These are phyloP conservation scores for Juncus effusus DNA, from an alignment of 176 grass and related monocot species.

Conservation along the genomic window DNA sequence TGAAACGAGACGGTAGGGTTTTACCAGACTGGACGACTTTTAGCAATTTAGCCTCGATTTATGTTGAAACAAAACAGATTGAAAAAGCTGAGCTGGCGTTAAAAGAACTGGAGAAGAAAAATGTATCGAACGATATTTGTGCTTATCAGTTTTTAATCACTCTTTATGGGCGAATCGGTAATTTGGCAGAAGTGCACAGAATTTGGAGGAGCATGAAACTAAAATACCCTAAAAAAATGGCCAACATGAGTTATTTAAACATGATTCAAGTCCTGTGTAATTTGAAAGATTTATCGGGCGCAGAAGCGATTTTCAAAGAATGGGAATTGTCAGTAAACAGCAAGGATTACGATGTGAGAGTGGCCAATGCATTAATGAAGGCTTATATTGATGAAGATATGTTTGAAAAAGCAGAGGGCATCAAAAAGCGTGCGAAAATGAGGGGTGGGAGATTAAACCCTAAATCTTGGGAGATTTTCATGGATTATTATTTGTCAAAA, in stretches of 20 bases:
- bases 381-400: slow-evolving; percentile 75
- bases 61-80: slow-evolving; percentile 55
- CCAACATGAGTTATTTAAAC: slow-evolving; percentile 91
- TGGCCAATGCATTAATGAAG: slow-evolving; percentile 91
- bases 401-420: slow-evolving; percentile 62
- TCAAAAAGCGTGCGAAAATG: slow-evolving; percentile 69
- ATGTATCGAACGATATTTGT: slow-evolving; percentile 51
- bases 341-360: slow-evolving; percentile 68
- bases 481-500: slow-evolving; percentile 68
- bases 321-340: slow-evolving; percentile 46
- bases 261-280: slow-evolving; percentile 85
- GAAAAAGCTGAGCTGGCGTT: slow-evolving; percentile 81
- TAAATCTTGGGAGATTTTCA: slow-evolving; percentile 91
- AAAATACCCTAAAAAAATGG: slow-evolving; percentile 45
- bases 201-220: slow-evolving; percentile 80
- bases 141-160: slow-evolving; percentile 96
- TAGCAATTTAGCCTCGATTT: slow-evolving; percentile 94
- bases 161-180: slow-evolving; percentile 68
- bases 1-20: slow-evolving; percentile 87
- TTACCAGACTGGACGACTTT: slow-evolving; percentile 95
- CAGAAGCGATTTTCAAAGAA: slow-evolving; percentile 81
- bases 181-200: slow-evolving; percentile 76
- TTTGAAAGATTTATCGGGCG: slow-evolving; percentile 85
- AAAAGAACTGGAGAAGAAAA: slow-evolving; percentile 83
- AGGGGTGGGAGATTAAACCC: slow-evolving; percentile 72